Percentiles rank a stretch among this genome's conserved stretches.
Conservation (phyloP, 495 filamentous ascomycete species). For the Xylaria venustula region DNA sequence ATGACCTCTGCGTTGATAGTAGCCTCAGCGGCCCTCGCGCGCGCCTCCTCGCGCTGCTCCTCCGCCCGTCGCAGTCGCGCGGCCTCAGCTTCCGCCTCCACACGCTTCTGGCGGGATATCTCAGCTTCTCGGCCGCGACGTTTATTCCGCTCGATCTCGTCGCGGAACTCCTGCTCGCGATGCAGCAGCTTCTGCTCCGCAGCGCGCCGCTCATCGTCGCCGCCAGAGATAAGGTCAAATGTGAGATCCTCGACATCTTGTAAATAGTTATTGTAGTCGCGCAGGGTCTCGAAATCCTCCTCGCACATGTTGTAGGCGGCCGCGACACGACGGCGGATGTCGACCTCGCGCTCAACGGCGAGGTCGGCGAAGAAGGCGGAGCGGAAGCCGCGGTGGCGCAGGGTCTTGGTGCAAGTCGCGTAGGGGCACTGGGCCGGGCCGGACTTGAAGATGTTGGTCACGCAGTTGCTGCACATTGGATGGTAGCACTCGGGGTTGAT, state of each 20-base stretch:
- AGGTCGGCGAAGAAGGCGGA: constrained; percentile 89
- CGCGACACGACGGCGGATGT: constrained; percentile 79
- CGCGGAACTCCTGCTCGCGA: constrained; percentile 67
- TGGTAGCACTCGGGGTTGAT: constrained; percentile 99
- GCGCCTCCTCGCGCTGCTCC: constrained; percentile 55
- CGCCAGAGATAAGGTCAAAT: constrained; percentile 77
- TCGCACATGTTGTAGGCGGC: constrained; percentile 82
- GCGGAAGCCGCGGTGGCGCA: constrained; percentile 81
- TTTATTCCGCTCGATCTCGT: constrained; percentile 71
- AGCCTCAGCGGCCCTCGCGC: constrained; percentile 48
- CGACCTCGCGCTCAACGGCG: constrained; percentile 87
- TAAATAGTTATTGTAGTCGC: constrained; percentile 89
- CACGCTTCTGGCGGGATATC: constrained; percentile 34
- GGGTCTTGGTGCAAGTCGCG: constrained; percentile 76
- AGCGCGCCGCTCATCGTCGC: constrained; percentile 58
- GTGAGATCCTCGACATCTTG: constrained; percentile 89
- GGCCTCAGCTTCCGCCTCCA: constrained; percentile 48
- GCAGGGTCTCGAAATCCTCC: constrained; percentile 83
- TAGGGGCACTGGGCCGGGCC: constrained; percentile 90
- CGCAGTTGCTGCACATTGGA: constrained; percentile 94
- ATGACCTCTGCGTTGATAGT: constrained; percentile 48
- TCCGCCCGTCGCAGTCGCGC: constrained; percentile 57
- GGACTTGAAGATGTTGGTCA: constrained; percentile 87
- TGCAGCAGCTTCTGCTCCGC: constrained; percentile 65
- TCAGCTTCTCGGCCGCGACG: constrained; percentile 61